Conservation (phyloP, 1,284 basidiomycete genomes). For the Fomes fomentarius region DNA sequence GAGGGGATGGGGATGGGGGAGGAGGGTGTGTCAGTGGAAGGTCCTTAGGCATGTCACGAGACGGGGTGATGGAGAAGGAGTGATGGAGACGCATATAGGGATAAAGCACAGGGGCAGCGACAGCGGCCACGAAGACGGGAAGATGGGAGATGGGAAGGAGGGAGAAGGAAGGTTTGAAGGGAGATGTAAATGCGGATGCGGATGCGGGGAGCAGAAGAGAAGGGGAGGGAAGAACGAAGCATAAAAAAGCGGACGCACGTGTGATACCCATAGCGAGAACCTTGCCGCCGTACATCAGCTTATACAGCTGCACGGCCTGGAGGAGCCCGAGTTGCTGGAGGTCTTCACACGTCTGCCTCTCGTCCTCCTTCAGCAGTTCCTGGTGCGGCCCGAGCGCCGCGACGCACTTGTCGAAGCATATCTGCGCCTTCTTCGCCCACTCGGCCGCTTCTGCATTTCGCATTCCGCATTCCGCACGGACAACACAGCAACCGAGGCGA, state of each 20-base stretch:
- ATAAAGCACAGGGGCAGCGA: no score
- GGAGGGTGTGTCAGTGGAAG: no score
- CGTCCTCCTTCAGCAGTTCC: slow-evolving; percentile 23
- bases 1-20: neutral
- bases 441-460: slow-evolving; percentile 22
- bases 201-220: neutral
- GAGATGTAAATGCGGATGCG: no score
- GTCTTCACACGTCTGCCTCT: slow-evolving; percentile 20
- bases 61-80: no score
- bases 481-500: no score
- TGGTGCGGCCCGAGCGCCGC: slow-evolving; percentile 22
- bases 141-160: neutral
- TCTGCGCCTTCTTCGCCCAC: slow-evolving; percentile 28
- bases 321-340: slow-evolving; percentile 26
- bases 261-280: slow-evolving; percentile 29
- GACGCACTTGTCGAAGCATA: slow-evolving; percentile 29
- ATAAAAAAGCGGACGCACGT: slow-evolving; percentile 17
- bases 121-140: neutral
- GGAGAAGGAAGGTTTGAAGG: neutral
- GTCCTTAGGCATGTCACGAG: no score
- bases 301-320: slow-evolving; percentile 27
- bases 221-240: neutral
- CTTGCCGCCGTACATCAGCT: slow-evolving; percentile 31
- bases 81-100: no score
- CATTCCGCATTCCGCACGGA: neutral